phyloP scores from a whole-genome alignment of 2,329 filamentous ascomycete genomes.

The Stenocarpella maydis region DNA sequence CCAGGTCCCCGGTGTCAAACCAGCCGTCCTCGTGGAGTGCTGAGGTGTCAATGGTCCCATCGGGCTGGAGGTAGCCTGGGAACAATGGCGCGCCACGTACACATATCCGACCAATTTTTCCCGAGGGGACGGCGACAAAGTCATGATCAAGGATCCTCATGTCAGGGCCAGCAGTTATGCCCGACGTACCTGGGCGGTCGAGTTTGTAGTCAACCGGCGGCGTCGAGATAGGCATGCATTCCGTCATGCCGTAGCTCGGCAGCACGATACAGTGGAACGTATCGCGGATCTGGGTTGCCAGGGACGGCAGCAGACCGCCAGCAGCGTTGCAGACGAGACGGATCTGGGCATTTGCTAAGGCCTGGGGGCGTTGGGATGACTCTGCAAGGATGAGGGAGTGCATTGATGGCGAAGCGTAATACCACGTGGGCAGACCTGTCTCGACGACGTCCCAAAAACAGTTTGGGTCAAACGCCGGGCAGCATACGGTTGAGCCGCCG shows the following conservation, averaged over 20 bases:
- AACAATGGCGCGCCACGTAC: slow-evolving; percentile 86
- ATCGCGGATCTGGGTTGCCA: slow-evolving; percentile 80
- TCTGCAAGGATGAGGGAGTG: slow-evolving; percentile 87
- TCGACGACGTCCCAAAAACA: slow-evolving; percentile 85
- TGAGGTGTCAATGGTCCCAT: slow-evolving; percentile 75
- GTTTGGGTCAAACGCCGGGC: slow-evolving; percentile 79
- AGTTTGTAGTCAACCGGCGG: slow-evolving; percentile 74
- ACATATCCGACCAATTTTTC: slow-evolving; percentile 81
- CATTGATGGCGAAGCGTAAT: slow-evolving; percentile 91
- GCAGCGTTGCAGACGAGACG: slow-evolving; percentile 91
- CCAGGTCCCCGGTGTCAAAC: slow-evolving; percentile 90
- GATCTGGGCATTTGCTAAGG: slow-evolving; percentile 66
- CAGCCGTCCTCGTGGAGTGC: slow-evolving; percentile 80
- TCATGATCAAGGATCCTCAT: slow-evolving; percentile 77
- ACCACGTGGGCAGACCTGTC: slow-evolving; percentile 83
- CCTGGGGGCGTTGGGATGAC: slow-evolving; percentile 66
- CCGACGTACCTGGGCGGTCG: slow-evolving; percentile 74
- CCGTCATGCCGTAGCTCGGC: slow-evolving; percentile 93
- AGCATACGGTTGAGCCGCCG: slow-evolving; percentile 82
- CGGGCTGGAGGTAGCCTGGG: slow-evolving; percentile 81
- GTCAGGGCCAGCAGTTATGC: slow-evolving; percentile 83
- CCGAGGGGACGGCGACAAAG: slow-evolving; percentile 73
- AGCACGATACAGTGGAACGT: slow-evolving; percentile 81
- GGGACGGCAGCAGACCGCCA: slow-evolving; percentile 81
- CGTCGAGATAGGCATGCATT: slow-evolving; percentile 87